Evolutionary conservation across 257 asterid genomes (phyloP), one percentile per base, ranked within the genome.

Genomic region (Primulina tabacum): DNA sequence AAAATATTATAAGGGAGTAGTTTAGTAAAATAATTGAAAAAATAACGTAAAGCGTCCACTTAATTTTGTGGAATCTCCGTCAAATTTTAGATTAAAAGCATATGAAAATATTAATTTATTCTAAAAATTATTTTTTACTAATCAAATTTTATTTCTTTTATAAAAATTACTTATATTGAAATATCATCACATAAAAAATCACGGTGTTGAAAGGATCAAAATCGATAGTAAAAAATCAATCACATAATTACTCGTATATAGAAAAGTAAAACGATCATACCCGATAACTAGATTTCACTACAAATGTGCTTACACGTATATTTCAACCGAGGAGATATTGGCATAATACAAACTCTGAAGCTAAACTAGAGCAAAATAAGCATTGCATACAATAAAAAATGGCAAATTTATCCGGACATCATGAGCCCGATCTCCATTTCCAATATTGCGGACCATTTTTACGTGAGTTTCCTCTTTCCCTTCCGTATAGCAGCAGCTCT

Each of bases 381-480:
- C 55, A 35, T 26, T n/a, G 30, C 69, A 16, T 10, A 71, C 37
- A 57, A 8, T 64, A n/a, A 58, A 64, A 11, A 70, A 50, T 20
- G 55, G 33, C 34, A 61, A 66, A 4, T 33, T 60, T 24, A 55
- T 68, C 47, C 47, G 26, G 10, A 65, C 21, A 12, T 7, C 59
- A 17, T 8, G n/a, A 16, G 56, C 29, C 40, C 34, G 37, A 72
- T 53, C 28, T 32, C 7, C n/a, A n/a, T n/a, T n/a, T n/a, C n/a
- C n/a, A n/a, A n/a, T n/a, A n/a, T n/a, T 50, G 20, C 43, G 30
- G 64, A 28, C 10, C 8, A 20, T 30, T 32, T 50, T 84, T 75
- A 84, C 57, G 52, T 4, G 14, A 88, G 75, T 77, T 82, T 92
- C 71, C 97, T 83, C 82, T 89, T 92, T 30, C 92, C 85, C 74